These are phyloP conservation scores for Apophysomyces variabilis DNA, from an alignment of 371 early-diverging fungal species.

Conservation along the genomic window DNA sequence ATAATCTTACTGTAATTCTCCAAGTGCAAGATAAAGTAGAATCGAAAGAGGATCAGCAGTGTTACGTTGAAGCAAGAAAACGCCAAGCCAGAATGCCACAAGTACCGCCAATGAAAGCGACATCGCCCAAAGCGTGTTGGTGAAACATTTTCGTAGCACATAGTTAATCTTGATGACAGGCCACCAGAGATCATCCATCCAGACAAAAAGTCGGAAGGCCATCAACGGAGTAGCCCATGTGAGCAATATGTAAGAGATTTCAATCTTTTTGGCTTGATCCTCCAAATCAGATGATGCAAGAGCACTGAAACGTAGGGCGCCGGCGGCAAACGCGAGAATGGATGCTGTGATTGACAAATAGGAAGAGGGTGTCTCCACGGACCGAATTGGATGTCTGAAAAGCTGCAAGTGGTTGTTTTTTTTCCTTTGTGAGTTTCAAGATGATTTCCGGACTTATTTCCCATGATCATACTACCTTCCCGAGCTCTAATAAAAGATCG, in stretches of 20 bases:
- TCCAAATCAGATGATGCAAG: conserved; percentile 25
- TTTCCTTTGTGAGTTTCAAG: conserved; percentile 1
- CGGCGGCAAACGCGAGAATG: conserved; percentile 25
- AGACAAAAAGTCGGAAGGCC: conserved; percentile 38
- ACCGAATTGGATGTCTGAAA: conserved; percentile 20
- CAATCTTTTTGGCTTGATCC: conserved; percentile 16
- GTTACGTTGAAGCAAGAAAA: conserved; percentile 43
- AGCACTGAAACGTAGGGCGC: conserved; percentile 30
- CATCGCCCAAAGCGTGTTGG: conserved; percentile 38
- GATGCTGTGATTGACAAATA: conserved; percentile 30
- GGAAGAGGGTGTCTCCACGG: conserved; percentile 28
- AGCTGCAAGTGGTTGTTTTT: conserved; percentile 7
- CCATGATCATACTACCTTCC: conserved; percentile 18
- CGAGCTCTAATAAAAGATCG: conserved; percentile 35
- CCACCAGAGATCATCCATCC: conserved; percentile 37
- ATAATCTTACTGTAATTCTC: conserved; percentile 51
- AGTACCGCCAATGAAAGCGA: conserved; percentile 24
- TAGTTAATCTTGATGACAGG: conserved; percentile 30
- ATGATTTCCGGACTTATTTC: background rate
- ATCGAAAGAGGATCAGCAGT: conserved; percentile 32
- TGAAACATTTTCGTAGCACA: conserved; percentile 35
- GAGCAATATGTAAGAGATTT: conserved; percentile 27
- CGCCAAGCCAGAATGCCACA: conserved; percentile 44
- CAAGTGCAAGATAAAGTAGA: conserved; percentile 39
- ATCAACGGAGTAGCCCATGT: conserved; percentile 45